Percentiles rank a stretch among this genome's conserved stretches.
Evolutionary conservation across 2,329 filamentous ascomycete genomes (phyloP).

Genomic region (Sporothrix brunneoviolacea): DNA sequence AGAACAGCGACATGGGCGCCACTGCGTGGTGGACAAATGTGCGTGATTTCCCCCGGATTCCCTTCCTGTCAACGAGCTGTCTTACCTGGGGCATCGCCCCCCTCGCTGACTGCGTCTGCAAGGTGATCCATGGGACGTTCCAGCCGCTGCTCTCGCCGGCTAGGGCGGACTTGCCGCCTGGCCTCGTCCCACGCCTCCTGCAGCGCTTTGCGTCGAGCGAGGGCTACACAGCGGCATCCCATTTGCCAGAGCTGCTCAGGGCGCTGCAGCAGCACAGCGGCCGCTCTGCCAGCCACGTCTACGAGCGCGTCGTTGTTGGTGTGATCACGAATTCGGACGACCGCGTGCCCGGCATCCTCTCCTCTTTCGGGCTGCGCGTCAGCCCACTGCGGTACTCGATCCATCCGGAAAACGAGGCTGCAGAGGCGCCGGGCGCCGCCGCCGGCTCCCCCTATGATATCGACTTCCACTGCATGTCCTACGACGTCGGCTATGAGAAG

Average conservation of each 20-base stretch:
- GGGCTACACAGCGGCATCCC: constrained; percentile 44
- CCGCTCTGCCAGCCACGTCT: too few relatives aligned
- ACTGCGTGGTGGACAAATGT: constrained; percentile 56
- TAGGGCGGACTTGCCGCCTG: constrained; percentile 35
- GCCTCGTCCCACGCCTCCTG: constrained; percentile 42
- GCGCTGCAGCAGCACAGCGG: not conserved
- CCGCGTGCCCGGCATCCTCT: constrained; percentile 47
- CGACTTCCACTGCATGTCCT: constrained; percentile 55
- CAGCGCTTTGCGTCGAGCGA: constrained; percentile 45
- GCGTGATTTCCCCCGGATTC: not conserved
- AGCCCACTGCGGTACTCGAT: constrained; percentile 28
- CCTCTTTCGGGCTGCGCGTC: constrained; percentile 45
- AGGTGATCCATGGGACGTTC: constrained; percentile 52
- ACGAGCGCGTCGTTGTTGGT: constrained; percentile 37
- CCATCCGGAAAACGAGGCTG: too few relatives aligned
- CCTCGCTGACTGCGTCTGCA: not conserved
- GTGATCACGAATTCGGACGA: constrained; percentile 59
- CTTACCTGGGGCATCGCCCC: too few relatives aligned
- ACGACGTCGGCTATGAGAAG: constrained; percentile 56
- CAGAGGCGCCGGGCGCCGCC: too few relatives aligned
- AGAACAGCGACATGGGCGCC: constrained; percentile 41
- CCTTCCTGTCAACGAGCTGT: too few relatives aligned
- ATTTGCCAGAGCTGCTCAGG: constrained; percentile 38
- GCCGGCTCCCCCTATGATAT: constrained; percentile 32
- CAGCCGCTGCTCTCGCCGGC: constrained; percentile 31